Evolutionary conservation across 176 grass and related monocot species (phyloP), one percentile per base, ranked within the genome.

Genomic region (Avena atlantica): DNA sequence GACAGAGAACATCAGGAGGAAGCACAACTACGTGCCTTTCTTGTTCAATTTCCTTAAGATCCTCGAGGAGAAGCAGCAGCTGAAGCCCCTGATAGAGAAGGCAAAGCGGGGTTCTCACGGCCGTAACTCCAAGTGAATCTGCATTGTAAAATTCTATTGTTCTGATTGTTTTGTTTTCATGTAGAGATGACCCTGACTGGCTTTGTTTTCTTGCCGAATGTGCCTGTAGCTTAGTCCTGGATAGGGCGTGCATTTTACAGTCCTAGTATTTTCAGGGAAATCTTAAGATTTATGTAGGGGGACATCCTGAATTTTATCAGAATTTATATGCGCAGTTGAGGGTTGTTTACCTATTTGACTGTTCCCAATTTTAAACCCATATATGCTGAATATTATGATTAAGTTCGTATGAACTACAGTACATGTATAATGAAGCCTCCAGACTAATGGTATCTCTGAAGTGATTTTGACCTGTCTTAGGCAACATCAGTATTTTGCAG

Each of bases 21-120:
- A 99, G 83, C 97, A 99, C 77, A 99, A 99, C 49, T 99, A 96
- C 13, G 90, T 91, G 36, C 97, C 97, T 0, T 99, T 99, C 91
- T 50, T 98, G 49, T 98, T 98, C 79, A 98, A 98, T 90, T 95
- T 98, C 70, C 90, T 98, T 78, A 98, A 98, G 78, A 92, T 98
- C 85, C 93, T 98, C 1, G 95, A 94, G 24, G 93, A 98, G 91
- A 98, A 95, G 81, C 47, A 95, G 78, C 91, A 98, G 62, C 21
- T 98, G 77, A 98, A 93, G 49, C 93, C 95, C 68, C 77, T 98
- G 55, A 91, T 98, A 85, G 95, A 98, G 87, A 95, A 95, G 86
- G 93, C 93, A 15, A 95, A 93, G 44, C 88, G 93, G 76, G 89
- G 88, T 78, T 86, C 90, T 47, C 79, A 85, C 20, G 85, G 89